Base-by-base conservation (phyloP, 1,284 basidiomycete genomes). In the Rhodotorula glutinis region DNA sequence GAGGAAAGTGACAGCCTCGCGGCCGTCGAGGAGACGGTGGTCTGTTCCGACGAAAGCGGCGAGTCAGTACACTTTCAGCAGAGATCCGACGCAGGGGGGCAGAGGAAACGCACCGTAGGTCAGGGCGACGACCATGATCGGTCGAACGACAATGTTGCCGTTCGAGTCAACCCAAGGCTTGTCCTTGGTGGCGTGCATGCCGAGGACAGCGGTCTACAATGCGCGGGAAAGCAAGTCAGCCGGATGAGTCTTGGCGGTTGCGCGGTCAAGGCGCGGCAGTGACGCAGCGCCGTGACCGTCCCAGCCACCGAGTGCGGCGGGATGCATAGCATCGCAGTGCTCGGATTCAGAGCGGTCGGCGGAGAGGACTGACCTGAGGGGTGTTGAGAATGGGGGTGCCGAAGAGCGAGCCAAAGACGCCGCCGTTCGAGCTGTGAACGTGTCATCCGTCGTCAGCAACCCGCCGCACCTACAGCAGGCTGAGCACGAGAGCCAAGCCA, bases 131-230 rank as follows among this genome's bases (percentile, higher is more conserved):
- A 96, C 87, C 94, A 97, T 98, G 82, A 98, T 91, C 40, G 92
- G 92, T 72, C 94, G 87, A 78, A 98, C 89, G 76, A 95, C 94
- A 74, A 97, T 91, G 82, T 97, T 87, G 46, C 92, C 92, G 75
- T 95, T 83, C 59, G 96, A 90, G 25, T 17, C 53, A 46, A 96
- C 95, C 56, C 94, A 92, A 2, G 96, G 85, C 76, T 86, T 88
- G 74, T 98, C 92, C 81, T 95, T 96, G 84, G 97, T 93, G 30
- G 92, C 78, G 82, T 98, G 95, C 92, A 98, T 98, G 70, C 91
- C 88, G 86, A 60, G 58, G 23, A 53, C 51, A n/a, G 55, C 41
- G 19, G 27, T 27, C 55, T 38, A 21, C 27, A n/a, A 27, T 9
- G 40, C 19, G 25, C 21, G 4, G 38, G 11, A 23, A 23, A 21